Conservation (phyloP, 129 eudicot genomes). For the Rutidosis leptorrhynchoides region DNA sequence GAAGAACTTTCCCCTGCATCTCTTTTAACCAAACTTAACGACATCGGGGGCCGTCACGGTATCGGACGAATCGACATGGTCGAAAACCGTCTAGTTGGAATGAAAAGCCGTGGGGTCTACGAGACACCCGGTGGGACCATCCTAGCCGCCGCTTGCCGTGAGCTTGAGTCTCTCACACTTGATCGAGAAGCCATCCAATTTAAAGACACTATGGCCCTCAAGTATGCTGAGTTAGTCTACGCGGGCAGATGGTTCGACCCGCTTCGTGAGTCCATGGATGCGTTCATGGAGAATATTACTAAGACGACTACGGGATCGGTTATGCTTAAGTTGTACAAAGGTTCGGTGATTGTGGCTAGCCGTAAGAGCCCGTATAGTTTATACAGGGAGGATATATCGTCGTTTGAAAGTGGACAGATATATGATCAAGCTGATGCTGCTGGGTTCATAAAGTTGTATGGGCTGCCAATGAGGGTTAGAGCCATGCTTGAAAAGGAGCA, state of each 20-base stretch:
- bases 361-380: constrained; percentile 77
- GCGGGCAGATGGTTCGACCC: constrained; percentile 99
- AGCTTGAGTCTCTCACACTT: constrained; percentile 93
- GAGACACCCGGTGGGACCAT: constrained; percentile 99
- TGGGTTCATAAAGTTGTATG: constrained; percentile 80
- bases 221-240: constrained; percentile 89
- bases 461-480: constrained; percentile 86
- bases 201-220: constrained; percentile 77
- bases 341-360: constrained; percentile 71
- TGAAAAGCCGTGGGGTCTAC: constrained; percentile 90
- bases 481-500: constrained; percentile 97
- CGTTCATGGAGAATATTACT: constrained; percentile 80
- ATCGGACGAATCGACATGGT: constrained; percentile 93
- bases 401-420: constrained; percentile 86
- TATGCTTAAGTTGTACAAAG: constrained; percentile 79
- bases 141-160: constrained; percentile 71
- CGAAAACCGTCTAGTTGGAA: constrained; percentile 81
- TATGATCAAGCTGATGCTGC: constrained; percentile 99
- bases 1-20: constrained; percentile 82
- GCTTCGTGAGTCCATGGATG: constrained; percentile 85
- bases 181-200: constrained; percentile 87
- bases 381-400: constrained; percentile 84
- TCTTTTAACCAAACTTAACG: constrained; percentile 69
- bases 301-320: constrained; percentile 86
- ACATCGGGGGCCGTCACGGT: constrained; percentile 81